A percentile compares a stretch with the other conserved stretches of the same genome.
Conservation (phyloP, 768 basidiomycete genomes). For the Paxillus rubicundulus region DNA sequence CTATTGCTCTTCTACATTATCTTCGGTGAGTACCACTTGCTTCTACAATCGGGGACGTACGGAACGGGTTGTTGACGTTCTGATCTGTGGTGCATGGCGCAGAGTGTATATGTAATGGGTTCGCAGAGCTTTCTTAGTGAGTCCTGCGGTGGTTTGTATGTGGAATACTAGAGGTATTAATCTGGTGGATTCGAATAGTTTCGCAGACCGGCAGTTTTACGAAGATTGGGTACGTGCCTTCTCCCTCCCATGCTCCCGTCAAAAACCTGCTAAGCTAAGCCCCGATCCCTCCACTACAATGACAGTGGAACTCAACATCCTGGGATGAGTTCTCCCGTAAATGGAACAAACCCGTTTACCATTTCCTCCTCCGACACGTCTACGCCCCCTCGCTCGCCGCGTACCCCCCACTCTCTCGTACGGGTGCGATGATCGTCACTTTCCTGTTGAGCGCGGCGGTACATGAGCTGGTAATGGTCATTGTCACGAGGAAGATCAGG, state of each 20-base stretch:
- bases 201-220: conserved; percentile 97
- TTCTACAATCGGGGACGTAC: background rate
- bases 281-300: background rate
- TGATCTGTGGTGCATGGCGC: background rate
- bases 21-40: conserved; percentile 50
- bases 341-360: conserved; percentile 97
- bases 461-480: conserved; percentile 95
- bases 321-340: conserved; percentile 98
- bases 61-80: conserved; percentile 1
- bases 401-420: conserved; percentile 65
- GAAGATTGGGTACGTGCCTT: conserved; percentile 76
- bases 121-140: conserved; percentile 89
- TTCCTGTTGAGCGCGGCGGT: conserved; percentile 87
- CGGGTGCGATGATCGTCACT: conserved; percentile 86
- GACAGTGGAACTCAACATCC: conserved; percentile 92
- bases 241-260: background rate
- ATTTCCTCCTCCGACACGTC: conserved; percentile 92
- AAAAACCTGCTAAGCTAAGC: background rate
- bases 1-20: conserved; percentile 84
- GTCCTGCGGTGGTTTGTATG: conserved; percentile 21
- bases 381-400: conserved; percentile 85
- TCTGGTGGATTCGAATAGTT: conserved; percentile 44
- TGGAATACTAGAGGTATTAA: background rate
- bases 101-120: conserved; percentile 97
- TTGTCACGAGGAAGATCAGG: conserved; percentile 92